Percentiles rank a stretch among this genome's conserved stretches.
Conservation (phyloP, 2,329 filamentous ascomycete genomes). For the Oidium heveae region DNA sequence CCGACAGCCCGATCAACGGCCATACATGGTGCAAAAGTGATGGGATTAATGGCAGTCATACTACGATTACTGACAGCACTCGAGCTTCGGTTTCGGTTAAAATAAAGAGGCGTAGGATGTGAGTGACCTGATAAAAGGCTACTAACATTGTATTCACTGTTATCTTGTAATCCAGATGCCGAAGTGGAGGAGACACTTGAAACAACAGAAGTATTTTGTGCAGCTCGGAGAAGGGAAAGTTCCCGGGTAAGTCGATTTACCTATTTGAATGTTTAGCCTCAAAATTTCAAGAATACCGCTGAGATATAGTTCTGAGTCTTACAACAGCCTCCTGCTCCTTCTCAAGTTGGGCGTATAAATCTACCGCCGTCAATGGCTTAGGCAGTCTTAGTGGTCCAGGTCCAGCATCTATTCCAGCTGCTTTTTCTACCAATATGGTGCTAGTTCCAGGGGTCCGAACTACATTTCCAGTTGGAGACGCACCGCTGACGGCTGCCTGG, state of each 20-base stretch:
- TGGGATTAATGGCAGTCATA: constrained; percentile 12
- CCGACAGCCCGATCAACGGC: constrained; percentile 9
- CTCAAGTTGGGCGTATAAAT: constrained; percentile 72
- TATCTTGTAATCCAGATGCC: constrained; percentile 21
- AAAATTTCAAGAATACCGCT: neutral
- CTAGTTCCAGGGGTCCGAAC: constrained; percentile 6
- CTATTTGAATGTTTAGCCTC: constrained; percentile 18
- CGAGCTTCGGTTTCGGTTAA: constrained; percentile 33
- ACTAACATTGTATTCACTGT: constrained; percentile 19
- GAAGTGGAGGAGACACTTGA: constrained; percentile 40
- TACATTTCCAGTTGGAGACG: neutral
- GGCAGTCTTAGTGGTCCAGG: constrained; percentile 65
- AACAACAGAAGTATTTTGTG: constrained; percentile 38
- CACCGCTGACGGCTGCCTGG: neutral
- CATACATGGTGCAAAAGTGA: constrained; percentile 20
- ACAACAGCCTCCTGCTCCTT: constrained; percentile 91
- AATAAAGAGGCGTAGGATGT: constrained; percentile 27
- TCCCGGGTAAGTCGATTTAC: constrained; percentile 86
- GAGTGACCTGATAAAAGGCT: constrained; percentile 26
- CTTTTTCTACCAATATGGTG: constrained; percentile 7
- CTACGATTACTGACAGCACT: constrained; percentile 19
- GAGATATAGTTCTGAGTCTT: constrained; percentile 14
- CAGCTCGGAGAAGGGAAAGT: constrained; percentile 53
- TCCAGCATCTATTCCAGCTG: constrained; percentile 19
- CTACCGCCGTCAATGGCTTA: constrained; percentile 63